Evolutionary conservation across 2,329 filamentous ascomycete genomes (phyloP), one percentile per base, ranked within the genome.

Genomic region (Catunica adiposa): DNA sequence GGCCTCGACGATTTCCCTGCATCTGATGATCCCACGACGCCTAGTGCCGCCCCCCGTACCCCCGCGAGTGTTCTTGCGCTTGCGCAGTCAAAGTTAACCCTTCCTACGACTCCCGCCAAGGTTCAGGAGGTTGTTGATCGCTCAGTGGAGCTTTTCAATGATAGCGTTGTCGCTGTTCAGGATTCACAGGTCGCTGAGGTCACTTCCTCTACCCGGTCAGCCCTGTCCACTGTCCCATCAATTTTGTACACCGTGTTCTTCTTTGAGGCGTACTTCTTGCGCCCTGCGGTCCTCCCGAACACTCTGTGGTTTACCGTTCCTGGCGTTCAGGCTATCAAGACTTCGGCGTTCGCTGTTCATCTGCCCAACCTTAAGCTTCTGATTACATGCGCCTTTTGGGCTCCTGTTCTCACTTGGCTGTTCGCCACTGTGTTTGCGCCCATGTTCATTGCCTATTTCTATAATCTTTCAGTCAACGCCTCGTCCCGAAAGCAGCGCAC

Each of bases 331-430:
- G 66, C 72, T 20, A 66, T 86, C 22, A 72, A 74, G 56, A 78
- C 77, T 14, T 69, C 72, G 5, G 76, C 79, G 59, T 74, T 79
- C 60, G 71, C 79, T 2, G 73, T 94, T 59, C 76, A 79, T 62
- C 68, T 92, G 20, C 88, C 89, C 0, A 86, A 97, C 67, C 73
- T 94, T 62, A 94, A 92, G 68, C 69, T 83, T 29, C 71, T 96
- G 7, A 69, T 94, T 38, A 86, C 84, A 1, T 71, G 76, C 40
- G 77, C 77, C 25, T 97, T 95, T 75, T 97, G 90, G 90, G 82
- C 79, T 0, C 84, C 89, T 0, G 79, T 85, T 56, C 73, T 82
- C 6, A 74, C 89, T 20, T 97, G 89, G 89, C 66, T 79, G 3
- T 66, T 82, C 37, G 92, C 88, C 8, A 84, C 79, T 65, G 67